Evolutionary conservation across 2,329 filamentous ascomycete species (phyloP).

Genomic region (Hypoxylon sp.): DNA sequence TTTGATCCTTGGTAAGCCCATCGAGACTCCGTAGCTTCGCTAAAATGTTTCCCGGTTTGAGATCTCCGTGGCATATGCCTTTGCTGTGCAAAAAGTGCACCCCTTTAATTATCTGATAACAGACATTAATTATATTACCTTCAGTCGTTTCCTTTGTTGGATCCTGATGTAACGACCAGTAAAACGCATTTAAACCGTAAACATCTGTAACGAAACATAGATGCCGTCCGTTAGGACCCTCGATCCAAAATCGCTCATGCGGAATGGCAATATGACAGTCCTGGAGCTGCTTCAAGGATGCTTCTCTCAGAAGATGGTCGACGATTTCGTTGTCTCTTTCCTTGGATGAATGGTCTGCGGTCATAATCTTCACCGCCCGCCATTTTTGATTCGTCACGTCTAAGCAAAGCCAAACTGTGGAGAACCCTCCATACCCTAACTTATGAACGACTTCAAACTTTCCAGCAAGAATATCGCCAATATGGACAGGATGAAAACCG

Average conservation of each 20-base stretch:
- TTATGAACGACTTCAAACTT: slow-evolving; percentile 32
- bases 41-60: not conserved
- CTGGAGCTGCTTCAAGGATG: slow-evolving; percentile 7
- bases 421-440: slow-evolving; percentile 16
- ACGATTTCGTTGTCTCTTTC: slow-evolving; percentile 8
- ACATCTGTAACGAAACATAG: slow-evolving; percentile 32
- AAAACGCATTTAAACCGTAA: slow-evolving; percentile 1
- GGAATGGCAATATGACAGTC: slow-evolving; percentile 25
- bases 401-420: slow-evolving; percentile 30
- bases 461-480: not conserved
- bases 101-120: not conserved
- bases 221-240: slow-evolving; percentile 32
- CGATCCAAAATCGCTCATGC: slow-evolving; percentile 28
- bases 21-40: not conserved
- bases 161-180: not conserved
- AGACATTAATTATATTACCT: not conserved
- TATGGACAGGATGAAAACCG: not conserved
- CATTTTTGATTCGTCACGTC: slow-evolving; percentile 5
- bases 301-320: not conserved
- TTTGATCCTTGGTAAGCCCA: not conserved
- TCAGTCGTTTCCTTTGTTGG: not conserved
- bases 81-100: not conserved
- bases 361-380: slow-evolving; percentile 28
- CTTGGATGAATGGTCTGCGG: slow-evolving; percentile 19
- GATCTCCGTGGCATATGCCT: not conserved